Base-by-base conservation (phyloP, 805 yeast species). In the Ogataea glucozyma region DNA sequence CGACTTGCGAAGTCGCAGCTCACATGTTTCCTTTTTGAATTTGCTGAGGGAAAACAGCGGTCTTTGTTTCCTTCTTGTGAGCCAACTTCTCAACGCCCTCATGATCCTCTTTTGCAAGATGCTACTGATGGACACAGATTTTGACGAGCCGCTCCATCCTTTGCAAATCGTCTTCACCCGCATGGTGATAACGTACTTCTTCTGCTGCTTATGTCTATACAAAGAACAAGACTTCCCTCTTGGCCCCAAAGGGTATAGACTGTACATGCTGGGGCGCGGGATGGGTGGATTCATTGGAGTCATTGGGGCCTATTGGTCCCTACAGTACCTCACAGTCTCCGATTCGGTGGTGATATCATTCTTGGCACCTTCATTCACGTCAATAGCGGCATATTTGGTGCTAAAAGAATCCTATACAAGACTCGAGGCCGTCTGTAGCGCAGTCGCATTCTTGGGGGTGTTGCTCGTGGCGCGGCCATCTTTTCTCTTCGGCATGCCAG, bases 301-400 rank as follows among this genome's bases (percentile, higher is more conserved):
- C 5, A 83, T 83, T 56, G 83, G 91, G 4, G 69, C 85, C 57
- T 89, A 87, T 61, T 86, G 72, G 58, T 79, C 95, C 1, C 66
- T 89, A 49, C 72, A 79, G 65, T 86, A 84, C 54, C 69, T 89
- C 34, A 76, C 87, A 38, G 73, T 89, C 5, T 81, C 90, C 9
- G 97, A 89, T 57, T 86, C 95, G 0, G 82, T 87, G 1, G 83
- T 85, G 12, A 82, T 89, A 38, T 79, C 91, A 2, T 89, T 89
- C 52, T 62, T 89, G 54, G 71, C 81, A 0, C 97, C 97, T 0
- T 73, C 85, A 41, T 75, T 85, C 13, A 85, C 96, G 0, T 85
- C 88, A 0, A 62, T 88, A 17, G 62, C 83, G 41, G 95, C 96
- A 0, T 81, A 82, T 73, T 47, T 78, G 2, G 58, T 85, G 3